These are phyloP conservation scores for Colletotrichum phormii DNA, from an alignment of 2,329 filamentous ascomycete species.

Conservation along the genomic window DNA sequence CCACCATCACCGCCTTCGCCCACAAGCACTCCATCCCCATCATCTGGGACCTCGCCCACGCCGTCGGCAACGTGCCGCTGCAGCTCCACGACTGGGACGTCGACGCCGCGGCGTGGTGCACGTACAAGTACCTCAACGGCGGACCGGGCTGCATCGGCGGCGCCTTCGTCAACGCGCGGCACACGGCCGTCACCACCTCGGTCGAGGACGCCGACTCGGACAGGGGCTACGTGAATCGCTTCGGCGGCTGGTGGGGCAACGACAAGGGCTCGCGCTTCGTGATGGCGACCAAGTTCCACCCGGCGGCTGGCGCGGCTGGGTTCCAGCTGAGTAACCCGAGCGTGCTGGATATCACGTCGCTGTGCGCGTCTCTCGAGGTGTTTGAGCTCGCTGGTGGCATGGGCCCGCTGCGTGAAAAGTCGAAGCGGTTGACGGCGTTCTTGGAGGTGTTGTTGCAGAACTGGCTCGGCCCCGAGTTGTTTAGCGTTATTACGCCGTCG, in stretches of 20 bases:
- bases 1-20: conserved; percentile 81
- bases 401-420: conserved; percentile 72
- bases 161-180: conserved; percentile 81
- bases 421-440: conserved; percentile 76
- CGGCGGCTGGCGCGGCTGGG: conserved; percentile 81
- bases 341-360: conserved; percentile 77
- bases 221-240: conserved; percentile 69
- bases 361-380: conserved; percentile 77
- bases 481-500: conserved; percentile 73
- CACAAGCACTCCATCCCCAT: conserved; percentile 77
- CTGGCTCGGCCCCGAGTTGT: conserved; percentile 49
- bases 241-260: conserved; percentile 89
- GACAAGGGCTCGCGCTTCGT: conserved; percentile 81
- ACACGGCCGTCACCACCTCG: conserved; percentile 67
- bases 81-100: conserved; percentile 88
- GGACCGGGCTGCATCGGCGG: conserved; percentile 86
- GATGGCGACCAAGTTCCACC: conserved; percentile 85
- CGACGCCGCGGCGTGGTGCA: conserved; percentile 93
- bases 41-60: conserved; percentile 91
- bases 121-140: conserved; percentile 93
- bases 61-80: conserved; percentile 84
- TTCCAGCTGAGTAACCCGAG: conserved; percentile 89
- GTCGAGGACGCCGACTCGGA: conserved; percentile 50
- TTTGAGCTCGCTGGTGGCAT: conserved; percentile 75
- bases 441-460: conserved; percentile 70